Base-by-base conservation (phyloP, 148 eudicot genomes). In the Suaeda aralocaspica region DNA sequence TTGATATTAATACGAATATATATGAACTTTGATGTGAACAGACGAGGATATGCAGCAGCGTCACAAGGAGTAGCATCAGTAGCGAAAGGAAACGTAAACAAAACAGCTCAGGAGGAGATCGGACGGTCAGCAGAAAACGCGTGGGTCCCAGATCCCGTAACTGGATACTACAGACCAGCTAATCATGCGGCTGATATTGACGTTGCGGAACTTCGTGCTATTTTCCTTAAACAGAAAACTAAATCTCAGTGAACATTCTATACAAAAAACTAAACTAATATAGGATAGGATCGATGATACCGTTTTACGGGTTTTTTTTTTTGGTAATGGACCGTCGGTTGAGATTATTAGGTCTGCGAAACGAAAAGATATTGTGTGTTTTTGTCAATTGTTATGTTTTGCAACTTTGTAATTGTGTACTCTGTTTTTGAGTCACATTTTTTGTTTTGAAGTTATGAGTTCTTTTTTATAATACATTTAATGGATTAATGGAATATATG, bases 91-190 rank as follows among this genome's bases (percentile, higher is more conserved):
- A 77, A 77, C 41, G 41, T 8, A 68, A 83, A 78, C 76, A 83
- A 80, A 33, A 63, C 72, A 52, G 70, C 30, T 10, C 24, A 19
- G 30, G 62, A 73, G 19, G 81, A 60, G 81, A 75, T 42, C 56
- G 85, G 80, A 9, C 18, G 76, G 9, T 44, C 75, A 9, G 78
- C 75, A 21, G 78, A 74, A 29, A 75, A 72, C 5, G 70, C 97
- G 36, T 92, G 97, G 97, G 79, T 82, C 11, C 97, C 97, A 2
- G 95, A 92, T 73, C 97, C 97, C 2, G 86, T 78, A 8, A 92
- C 97, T 22, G 97, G 97, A 0, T 92, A 79, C 69, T 92, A 89
- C 81, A 71, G 84, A 34, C 97, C 97, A 13, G 95, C 86, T 48
- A 83, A 81, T 56, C 81, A 77, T 6, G 48, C 69, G 0, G 69